Conservation (phyloP, 352 stramenopile species). For the Pythium insidiosum region DNA sequence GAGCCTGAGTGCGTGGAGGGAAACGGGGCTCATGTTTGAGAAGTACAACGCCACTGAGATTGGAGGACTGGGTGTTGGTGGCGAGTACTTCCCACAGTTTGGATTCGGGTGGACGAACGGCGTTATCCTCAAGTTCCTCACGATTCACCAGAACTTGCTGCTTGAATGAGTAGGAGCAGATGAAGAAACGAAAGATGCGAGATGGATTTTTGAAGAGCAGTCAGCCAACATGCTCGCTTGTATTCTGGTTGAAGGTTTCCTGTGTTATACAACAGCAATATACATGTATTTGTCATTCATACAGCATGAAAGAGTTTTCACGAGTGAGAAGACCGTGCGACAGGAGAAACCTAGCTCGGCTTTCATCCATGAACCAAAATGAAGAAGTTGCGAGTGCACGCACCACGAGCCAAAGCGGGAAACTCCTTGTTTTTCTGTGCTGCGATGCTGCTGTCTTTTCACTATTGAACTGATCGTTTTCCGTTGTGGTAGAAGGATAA, state of each 20-base stretch:
- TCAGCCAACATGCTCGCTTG: no score
- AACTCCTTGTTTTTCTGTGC: no score
- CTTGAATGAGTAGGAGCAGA: slow-evolving; percentile 1
- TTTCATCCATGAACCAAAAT: no score
- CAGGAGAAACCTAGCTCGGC: no score
- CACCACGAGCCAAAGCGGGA: no score
- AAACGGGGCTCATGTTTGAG: slow-evolving; percentile 82
- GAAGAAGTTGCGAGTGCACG: no score
- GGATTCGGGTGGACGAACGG: slow-evolving; percentile 86
- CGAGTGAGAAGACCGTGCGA: no score
- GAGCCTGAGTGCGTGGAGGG: slow-evolving; percentile 50
- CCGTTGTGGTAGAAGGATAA: not conserved
- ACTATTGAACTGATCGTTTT: not conserved
- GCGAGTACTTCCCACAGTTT: slow-evolving; percentile 86
- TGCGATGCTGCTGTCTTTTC: no score
- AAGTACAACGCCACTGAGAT: slow-evolving; percentile 80
- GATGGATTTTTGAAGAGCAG: no score
- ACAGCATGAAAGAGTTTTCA: no score
- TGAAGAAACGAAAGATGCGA: not conserved
- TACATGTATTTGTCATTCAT: not conserved
- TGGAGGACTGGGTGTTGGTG: slow-evolving; percentile 58
- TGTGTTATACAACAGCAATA: slow-evolving; percentile 2
- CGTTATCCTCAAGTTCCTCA: slow-evolving; percentile 84
- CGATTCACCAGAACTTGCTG: slow-evolving; percentile 66
- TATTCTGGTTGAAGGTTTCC: no score